Evolutionary conservation across 2,329 filamentous ascomycete species (phyloP).

Genomic region (Beauveria bassiana): DNA sequence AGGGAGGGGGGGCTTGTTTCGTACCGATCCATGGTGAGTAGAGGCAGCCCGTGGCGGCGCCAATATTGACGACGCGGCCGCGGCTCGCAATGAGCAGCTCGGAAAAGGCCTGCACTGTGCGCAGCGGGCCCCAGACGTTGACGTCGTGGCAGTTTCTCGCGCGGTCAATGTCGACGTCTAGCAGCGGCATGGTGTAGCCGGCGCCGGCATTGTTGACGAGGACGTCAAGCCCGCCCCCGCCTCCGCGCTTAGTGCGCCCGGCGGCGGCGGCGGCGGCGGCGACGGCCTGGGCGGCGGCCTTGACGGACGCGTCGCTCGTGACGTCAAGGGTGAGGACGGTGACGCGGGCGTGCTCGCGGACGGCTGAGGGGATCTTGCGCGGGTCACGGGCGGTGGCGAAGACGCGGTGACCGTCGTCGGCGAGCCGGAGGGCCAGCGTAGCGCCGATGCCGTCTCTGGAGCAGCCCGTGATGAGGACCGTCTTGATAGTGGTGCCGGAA

Average conservation of each 20-base stretch:
- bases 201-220: slow-evolving; percentile 18
- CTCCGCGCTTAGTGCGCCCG: slow-evolving; percentile 5
- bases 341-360: slow-evolving; percentile 17
- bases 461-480: slow-evolving; percentile 12
- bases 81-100: slow-evolving; percentile 19
- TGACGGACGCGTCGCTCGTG: slow-evolving; percentile 20
- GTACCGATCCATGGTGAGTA: slow-evolving; percentile 8
- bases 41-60: background rate
- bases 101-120: slow-evolving; percentile 27
- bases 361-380: slow-evolving; percentile 18
- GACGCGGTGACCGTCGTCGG: slow-evolving; percentile 21
- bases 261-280: background rate
- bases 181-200: slow-evolving; percentile 19
- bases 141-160: slow-evolving; percentile 32
- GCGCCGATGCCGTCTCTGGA: slow-evolving; percentile 21
- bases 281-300: slow-evolving; percentile 15
- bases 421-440: slow-evolving; percentile 18
- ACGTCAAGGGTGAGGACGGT: slow-evolving; percentile 26
- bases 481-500: background rate
- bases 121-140: slow-evolving; percentile 33
- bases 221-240: slow-evolving; percentile 7
- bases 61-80: slow-evolving; percentile 19
- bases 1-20: background rate
- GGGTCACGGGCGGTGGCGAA: slow-evolving; percentile 24
- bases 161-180: slow-evolving; percentile 23